Percentiles rank a stretch among this genome's conserved stretches.
These are phyloP conservation scores for Boletus eberwhitei DNA, from an alignment of 768 basidiomycete species.

Conservation along the genomic window DNA sequence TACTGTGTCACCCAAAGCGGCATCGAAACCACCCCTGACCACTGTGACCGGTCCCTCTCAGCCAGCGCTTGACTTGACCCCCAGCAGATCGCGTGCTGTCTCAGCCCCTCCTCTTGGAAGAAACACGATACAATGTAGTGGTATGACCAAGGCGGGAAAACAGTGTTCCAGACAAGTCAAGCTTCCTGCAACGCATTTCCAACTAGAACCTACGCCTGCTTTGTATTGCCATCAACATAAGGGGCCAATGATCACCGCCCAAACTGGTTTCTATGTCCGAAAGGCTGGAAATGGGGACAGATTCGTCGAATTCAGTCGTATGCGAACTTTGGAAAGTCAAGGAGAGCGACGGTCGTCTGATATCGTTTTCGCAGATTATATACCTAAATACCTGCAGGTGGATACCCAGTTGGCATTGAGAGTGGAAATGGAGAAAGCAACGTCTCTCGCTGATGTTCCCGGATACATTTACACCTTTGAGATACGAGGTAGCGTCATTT, in stretches of 20 bases:
- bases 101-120: slow-evolving; percentile 18
- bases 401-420: slow-evolving; percentile 59
- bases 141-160: slow-evolving; percentile 60
- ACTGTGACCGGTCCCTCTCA: slow-evolving; percentile 6
- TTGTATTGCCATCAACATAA: slow-evolving; percentile 66
- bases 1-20: slow-evolving; percentile 12
- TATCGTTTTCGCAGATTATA: slow-evolving; percentile 50
- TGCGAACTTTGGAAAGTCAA: slow-evolving; percentile 10
- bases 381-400: slow-evolving; percentile 58
- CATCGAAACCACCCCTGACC: slow-evolving; percentile 3
- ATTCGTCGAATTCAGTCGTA: slow-evolving; percentile 61
- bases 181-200: slow-evolving; percentile 28
- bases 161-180: slow-evolving; percentile 62
- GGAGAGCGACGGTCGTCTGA: slow-evolving; percentile 2
- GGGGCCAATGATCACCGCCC: slow-evolving; percentile 45
- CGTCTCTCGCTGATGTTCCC: slow-evolving; percentile 53
- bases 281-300: slow-evolving; percentile 35
- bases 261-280: slow-evolving; percentile 56
- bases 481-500: slow-evolving; percentile 53
- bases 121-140: slow-evolving; percentile 50
- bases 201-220: slow-evolving; percentile 27
- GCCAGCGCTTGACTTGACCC: slow-evolving; percentile 9
- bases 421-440: slow-evolving; percentile 51
- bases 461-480: slow-evolving; percentile 86
- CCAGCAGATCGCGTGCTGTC: slow-evolving; percentile 19